Evolutionary conservation across 2,329 filamentous ascomycete species (phyloP), one percentile per base, ranked within the genome.

Genomic region (Madurella fahalii): DNA sequence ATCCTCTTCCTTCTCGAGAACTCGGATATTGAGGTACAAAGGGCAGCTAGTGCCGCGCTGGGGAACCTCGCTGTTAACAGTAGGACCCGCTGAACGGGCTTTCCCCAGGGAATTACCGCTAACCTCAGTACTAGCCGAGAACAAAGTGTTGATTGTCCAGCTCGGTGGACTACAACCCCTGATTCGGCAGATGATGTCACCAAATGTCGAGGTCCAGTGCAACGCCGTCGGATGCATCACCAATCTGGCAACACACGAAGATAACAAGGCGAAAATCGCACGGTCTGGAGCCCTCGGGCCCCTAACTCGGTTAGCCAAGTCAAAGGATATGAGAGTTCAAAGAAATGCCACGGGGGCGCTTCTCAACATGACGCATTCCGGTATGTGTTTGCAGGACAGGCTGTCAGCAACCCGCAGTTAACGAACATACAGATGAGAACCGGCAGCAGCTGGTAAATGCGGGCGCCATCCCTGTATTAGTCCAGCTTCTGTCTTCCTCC

Each of bases 201-300:
- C 87, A 45, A 99, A 99, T 66, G 94, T 99, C 63, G 94, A 99
- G 71, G 94, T 99, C 25, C 94, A 99, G 74, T 99, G 94, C 78
- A 99, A 99, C 72, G 94, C 94, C 42, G 94, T 99, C 58, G 94
- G 94, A 49, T 99, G 94, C 76, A 99, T 99, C 71, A 99, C 94
- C 44, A 99, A 99, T 69, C 76, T 99, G 53, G 94, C 94, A 52
- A 99, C 94, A 2, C 94, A 99, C 68, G 94, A 99, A 74, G 94
- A 97, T 65, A 99, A 99, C 77, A 99, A 99, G 76, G 92, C 94
- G 55, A 96, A 95, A 76, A 99, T 99, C 71, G 94, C 94, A 63
- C 84, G 90, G 58, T 99, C 94, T 3, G 94, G 94, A 55, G 94
- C 94, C 52, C 79, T 99, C 53, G 90, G 88, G 8, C 94, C 94